Conservation (phyloP, 2,329 filamentous ascomycete genomes). For the Pestalotiopsis sp. region DNA sequence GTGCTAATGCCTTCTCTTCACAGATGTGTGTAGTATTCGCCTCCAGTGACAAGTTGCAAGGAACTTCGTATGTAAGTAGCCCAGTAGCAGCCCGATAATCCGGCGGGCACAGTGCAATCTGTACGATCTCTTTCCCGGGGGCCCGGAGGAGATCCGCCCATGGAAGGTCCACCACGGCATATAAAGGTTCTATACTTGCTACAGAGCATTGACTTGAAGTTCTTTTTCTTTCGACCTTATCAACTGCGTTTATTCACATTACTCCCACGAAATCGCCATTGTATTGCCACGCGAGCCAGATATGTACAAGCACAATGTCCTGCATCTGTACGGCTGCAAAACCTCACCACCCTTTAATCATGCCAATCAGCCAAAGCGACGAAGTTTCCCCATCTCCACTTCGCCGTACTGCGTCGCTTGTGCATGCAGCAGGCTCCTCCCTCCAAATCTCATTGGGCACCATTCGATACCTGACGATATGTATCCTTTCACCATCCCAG, state of each 20-base stretch:
- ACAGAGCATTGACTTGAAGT: no score
- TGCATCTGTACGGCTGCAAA: neutral
- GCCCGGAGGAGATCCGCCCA: no score
- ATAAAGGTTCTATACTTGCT: no score
- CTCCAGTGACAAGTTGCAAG: no score
- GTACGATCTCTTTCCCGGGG: no score
- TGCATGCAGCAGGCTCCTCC: conserved; percentile 20
- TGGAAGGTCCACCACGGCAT: no score
- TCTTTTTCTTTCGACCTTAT: neutral
- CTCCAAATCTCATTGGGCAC: conserved; percentile 33
- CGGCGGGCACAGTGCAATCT: no score
- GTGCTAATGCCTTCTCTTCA: neutral
- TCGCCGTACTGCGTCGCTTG: conserved; percentile 24
- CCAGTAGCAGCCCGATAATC: no score
- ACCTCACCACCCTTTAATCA: conserved; percentile 11
- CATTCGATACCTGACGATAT: conserved; percentile 27
- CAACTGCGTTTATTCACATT: neutral
- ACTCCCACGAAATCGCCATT: neutral
- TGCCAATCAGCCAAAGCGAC: conserved; percentile 20
- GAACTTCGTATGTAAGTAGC: neutral
- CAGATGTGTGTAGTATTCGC: neutral
- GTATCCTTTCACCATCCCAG: conserved; percentile 23
- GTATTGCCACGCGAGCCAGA: neutral
- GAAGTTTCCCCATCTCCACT: conserved; percentile 27
- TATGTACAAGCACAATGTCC: neutral